Evolutionary conservation across 345 rosid genomes (phyloP).

Genomic region (Dipteronia sinensis): DNA sequence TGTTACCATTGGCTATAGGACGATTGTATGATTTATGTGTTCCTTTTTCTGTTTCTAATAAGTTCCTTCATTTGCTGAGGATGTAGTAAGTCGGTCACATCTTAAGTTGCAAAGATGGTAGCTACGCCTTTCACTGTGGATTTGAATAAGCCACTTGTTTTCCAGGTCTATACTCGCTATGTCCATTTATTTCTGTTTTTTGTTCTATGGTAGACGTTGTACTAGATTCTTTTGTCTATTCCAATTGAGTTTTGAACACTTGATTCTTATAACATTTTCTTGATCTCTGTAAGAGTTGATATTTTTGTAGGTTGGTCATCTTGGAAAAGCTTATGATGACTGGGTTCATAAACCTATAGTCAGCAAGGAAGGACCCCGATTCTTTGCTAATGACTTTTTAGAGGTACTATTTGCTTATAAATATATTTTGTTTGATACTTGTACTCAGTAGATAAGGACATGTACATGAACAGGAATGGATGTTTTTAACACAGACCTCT

Average conservation of each 20-base stretch:
- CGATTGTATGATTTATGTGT: not conserved
- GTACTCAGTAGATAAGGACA: not conserved
- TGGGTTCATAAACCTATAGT: slow-evolving; percentile 87
- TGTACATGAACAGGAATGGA: not conserved
- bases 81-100: not conserved
- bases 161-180: slow-evolving; percentile 36
- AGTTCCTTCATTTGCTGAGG: not conserved
- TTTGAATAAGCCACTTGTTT: slow-evolving; percentile 53
- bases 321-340: slow-evolving; percentile 72
- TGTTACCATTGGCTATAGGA: not conserved
- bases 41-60: not conserved
- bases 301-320: slow-evolving; percentile 63
- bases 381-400: slow-evolving; percentile 54
- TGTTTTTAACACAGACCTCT: not conserved
- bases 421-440: not conserved
- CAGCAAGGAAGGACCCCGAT: slow-evolving; percentile 69
- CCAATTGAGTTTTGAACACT: not conserved
- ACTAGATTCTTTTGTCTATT: not conserved
- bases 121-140: slow-evolving; percentile 47
- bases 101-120: slow-evolving; percentile 43
- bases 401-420: slow-evolving; percentile 46
- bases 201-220: not conserved
- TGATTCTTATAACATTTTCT: slow-evolving; percentile 5
- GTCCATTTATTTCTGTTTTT: not conserved
- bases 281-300: not conserved